phyloP scores from a whole-genome alignment of 768 basidiomycete species.

The Tylopilus intermedius region DNA sequence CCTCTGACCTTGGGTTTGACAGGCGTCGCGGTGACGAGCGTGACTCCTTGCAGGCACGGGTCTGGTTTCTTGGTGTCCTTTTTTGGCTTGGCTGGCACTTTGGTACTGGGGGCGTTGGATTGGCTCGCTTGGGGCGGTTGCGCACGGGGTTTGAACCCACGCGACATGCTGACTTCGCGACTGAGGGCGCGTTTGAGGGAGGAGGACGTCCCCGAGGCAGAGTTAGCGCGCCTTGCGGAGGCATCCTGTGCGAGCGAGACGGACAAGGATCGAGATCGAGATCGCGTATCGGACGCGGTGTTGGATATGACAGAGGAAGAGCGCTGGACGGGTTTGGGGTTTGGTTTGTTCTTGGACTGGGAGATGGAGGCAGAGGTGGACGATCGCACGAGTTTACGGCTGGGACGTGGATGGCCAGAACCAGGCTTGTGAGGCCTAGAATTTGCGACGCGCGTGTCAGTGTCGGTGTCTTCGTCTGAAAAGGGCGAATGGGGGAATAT shows the following conservation, averaged over 20 bases:
- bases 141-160: conserved; percentile 52
- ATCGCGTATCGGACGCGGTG: conserved; percentile 28
- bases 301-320: conserved; percentile 22
- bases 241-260: conserved; percentile 66
- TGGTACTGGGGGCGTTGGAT: conserved; percentile 14
- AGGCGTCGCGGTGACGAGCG: conserved; percentile 55
- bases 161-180: conserved; percentile 74
- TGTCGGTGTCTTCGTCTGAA: conserved; percentile 38
- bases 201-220: conserved; percentile 29
- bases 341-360: conserved; percentile 8
- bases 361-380: conserved; percentile 8
- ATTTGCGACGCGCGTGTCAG: conserved; percentile 10
- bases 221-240: conserved; percentile 32
- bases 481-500: conserved; percentile 63
- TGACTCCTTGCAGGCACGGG: conserved; percentile 16
- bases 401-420: conserved; percentile 4
- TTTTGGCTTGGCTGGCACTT: conserved; percentile 9
- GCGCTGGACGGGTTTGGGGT: conserved; percentile 17
- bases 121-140: conserved; percentile 12
- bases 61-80: conserved; percentile 8
- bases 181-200: conserved; percentile 53
- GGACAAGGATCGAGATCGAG: conserved; percentile 60
- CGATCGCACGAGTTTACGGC: conserved; percentile 12
- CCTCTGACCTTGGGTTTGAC: conserved; percentile 32
- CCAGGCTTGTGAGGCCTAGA: not conserved